phyloP scores from a whole-genome alignment of 805 yeast species.

The Suhomyces prunicola region DNA sequence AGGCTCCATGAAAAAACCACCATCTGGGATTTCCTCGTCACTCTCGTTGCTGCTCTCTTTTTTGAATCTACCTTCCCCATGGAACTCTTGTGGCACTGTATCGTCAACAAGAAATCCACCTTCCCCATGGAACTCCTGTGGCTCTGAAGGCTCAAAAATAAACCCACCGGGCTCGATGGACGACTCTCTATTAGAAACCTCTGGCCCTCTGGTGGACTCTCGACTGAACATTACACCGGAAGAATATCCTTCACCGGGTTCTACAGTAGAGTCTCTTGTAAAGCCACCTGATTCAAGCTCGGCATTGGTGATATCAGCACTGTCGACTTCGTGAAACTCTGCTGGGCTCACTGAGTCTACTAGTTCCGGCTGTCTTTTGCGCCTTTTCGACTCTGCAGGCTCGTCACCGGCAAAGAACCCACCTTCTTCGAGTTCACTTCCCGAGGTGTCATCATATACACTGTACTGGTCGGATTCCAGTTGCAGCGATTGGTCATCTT shows the following conservation, averaged over 20 bases:
- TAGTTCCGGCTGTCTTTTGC: background rate
- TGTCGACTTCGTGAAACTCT: background rate
- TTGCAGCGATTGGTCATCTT: background rate
- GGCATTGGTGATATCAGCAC: background rate
- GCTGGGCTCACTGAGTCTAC: background rate
- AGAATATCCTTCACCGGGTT: background rate
- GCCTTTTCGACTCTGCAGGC: background rate
- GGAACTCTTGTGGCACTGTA: background rate
- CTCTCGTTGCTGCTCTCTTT: conserved; percentile 4
- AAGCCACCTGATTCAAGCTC: background rate
- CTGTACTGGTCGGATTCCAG: background rate
- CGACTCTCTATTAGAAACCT: background rate
- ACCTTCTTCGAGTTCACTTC: conserved; percentile 1
- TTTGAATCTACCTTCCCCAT: background rate
- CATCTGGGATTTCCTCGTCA: conserved; percentile 1
- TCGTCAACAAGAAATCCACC: background rate
- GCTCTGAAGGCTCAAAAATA: background rate
- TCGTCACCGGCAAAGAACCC: background rate
- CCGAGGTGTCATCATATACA: conserved; percentile 3
- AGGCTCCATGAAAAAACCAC: conserved; percentile 6
- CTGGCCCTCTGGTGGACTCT: background rate
- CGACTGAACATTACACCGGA: background rate
- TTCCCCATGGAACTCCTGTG: too few relatives aligned
- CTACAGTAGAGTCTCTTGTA: background rate
- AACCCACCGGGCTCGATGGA: background rate